Percentiles rank a stretch among this genome's conserved stretches.
Evolutionary conservation across 441 rosid species (phyloP).

Genomic region (Erodium trifolium): DNA sequence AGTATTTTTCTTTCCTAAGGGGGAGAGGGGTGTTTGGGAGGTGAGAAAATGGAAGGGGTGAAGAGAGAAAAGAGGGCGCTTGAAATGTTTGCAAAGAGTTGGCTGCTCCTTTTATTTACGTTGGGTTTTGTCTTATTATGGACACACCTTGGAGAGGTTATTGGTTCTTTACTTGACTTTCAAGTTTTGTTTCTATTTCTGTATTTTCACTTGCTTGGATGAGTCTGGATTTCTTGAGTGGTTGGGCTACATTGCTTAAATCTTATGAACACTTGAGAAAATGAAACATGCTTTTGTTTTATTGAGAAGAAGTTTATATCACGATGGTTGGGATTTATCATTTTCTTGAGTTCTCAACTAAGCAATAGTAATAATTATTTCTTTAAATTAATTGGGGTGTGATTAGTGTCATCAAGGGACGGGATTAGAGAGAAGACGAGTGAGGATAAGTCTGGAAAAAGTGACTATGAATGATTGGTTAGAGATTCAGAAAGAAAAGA

Average conservation of each 20-base stretch:
- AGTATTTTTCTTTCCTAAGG: not conserved
- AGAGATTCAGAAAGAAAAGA: no score
- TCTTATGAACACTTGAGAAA: not conserved
- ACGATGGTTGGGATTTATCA: no score
- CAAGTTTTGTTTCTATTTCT: not conserved
- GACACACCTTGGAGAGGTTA: constrained; percentile 19
- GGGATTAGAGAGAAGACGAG: no score
- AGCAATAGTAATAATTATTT: no score
- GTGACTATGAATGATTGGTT: no score
- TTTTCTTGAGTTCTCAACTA: no score
- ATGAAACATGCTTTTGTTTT: not conserved
- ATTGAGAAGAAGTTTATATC: no score
- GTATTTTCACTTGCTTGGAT: not conserved
- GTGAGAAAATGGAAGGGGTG: constrained; percentile 12
- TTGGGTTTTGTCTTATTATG: constrained; percentile 26
- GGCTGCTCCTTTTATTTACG: constrained; percentile 37
- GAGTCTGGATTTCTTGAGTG: not conserved
- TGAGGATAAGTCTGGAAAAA: no score
- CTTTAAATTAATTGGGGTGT: no score
- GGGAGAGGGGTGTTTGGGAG: not conserved
- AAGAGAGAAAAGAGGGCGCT: constrained; percentile 19
- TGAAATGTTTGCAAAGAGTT: constrained; percentile 55
- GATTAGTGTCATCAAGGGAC: no score
- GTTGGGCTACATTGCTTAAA: not conserved
- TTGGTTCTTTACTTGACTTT: constrained; percentile 35